Evolutionary conservation across 148 eudicot genomes (phyloP), one percentile per base, ranked within the genome.

Genomic region (Chenopodium suecicum): DNA sequence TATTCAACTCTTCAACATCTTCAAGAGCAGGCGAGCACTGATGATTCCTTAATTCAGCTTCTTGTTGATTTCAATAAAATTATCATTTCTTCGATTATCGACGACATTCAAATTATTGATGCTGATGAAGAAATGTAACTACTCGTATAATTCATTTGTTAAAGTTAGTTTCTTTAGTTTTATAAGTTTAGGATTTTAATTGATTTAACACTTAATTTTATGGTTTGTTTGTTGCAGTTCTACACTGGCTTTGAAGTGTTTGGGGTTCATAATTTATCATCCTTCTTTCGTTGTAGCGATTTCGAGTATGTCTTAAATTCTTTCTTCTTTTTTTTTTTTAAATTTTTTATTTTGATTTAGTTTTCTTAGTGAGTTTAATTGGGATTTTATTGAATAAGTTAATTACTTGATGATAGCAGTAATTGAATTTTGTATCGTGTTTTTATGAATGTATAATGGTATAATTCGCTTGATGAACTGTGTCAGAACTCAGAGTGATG

Each of bases 261-360:
- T 94, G 87, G 98, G 98, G 1, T 94, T 94, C 90, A 89, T 91
- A 86, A 77, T 93, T 84, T 94, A 93, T 80, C 93, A 90, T 84
- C 97, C 98, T 13, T 77, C 84, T 22, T 76, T 91, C 23, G 90
- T 85, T 68, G 81, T 87, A 29, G 56, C 82, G 23, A 78, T 89
- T 75, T 65, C 87, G 13, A 87, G 98, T 92, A 86, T 27, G 84
- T 76, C 16, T 37, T 22, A 9, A 62, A 32, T 48, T 58, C 60
- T 12, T n/a, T 74, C 16, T 72, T 23, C 29, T 37, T 70, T 34
- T 32, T 1, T 32, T 32, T 32, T 1, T 32, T 32, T 32, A 23
- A 23, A 32, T 37, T 37, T 37, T 41, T 41, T 41, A 41, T 41
- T 41, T 41, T 41, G 7, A 41, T 4, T 41, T 41, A 7, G 44